phyloP scores from a whole-genome alignment of 2,329 filamentous ascomycete species.

The Neofusicoccum sp. region DNA sequence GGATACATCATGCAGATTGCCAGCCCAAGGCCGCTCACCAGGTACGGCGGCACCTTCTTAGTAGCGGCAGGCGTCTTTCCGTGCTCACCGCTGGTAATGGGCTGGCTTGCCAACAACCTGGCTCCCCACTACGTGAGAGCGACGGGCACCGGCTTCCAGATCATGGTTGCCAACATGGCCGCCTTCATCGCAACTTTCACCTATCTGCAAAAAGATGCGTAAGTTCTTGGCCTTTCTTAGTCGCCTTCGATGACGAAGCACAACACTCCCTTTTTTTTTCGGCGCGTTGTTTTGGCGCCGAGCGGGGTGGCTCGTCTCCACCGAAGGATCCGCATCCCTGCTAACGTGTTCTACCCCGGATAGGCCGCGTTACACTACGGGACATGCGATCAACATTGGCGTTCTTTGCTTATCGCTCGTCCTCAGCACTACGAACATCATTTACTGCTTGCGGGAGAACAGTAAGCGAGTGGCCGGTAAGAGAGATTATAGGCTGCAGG shows the following conservation, averaged over 20 bases:
- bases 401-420: conserved; percentile 22
- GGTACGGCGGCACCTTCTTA: conserved; percentile 43
- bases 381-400: conserved; percentile 18
- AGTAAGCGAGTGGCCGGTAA: neutral
- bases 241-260: neutral
- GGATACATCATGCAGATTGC: conserved; percentile 55
- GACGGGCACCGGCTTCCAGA: conserved; percentile 50
- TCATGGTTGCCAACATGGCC: conserved; percentile 47
- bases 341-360: neutral
- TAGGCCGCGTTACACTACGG: conserved; percentile 24
- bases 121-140: conserved; percentile 58
- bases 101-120: conserved; percentile 46
- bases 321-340: conserved; percentile 2
- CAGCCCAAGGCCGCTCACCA: conserved; percentile 30
- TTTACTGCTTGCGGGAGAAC: conserved; percentile 12
- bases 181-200: conserved; percentile 54
- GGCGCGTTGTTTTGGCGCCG: neutral
- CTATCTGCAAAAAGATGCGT: conserved; percentile 46
- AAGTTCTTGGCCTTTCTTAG: conserved; percentile 14
- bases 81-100: conserved; percentile 38
- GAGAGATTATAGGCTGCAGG: conserved; percentile 24
- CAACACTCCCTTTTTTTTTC: neutral
- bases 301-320: conserved; percentile 5
- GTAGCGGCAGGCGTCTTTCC: conserved; percentile 45
- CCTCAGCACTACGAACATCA: conserved; percentile 25